These are phyloP conservation scores for Adiantum capillusveneris DNA, from an alignment of 75 land plant species.

Conservation along the genomic window DNA sequence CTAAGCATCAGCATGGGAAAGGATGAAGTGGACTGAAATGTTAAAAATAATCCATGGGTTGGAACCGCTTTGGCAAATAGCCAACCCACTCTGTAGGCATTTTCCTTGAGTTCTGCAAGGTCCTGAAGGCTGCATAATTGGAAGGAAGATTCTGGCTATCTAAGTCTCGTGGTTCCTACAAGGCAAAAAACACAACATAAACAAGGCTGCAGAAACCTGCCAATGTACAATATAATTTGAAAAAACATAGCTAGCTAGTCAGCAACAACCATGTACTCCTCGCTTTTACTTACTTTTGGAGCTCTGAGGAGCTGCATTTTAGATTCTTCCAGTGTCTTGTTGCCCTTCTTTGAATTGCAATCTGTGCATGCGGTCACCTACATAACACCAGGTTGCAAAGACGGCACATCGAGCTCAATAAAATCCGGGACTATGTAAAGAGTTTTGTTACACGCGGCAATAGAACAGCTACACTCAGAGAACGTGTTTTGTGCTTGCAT, in stretches of 20 bases:
- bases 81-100: constrained; percentile 61
- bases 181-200: background rate
- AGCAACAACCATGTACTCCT: background rate
- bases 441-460: no score
- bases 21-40: no score
- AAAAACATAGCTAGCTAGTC: no score
- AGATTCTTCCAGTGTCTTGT: constrained; percentile 72
- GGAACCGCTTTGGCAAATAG: constrained; percentile 25
- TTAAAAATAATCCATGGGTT: no score
- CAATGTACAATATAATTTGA: no score
- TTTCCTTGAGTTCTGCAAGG: constrained; percentile 37
- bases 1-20: no score
- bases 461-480: no score
- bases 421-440: no score
- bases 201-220: no score
- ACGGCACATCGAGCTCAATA: no score
- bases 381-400: no score
- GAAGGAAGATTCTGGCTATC: constrained; percentile 47
- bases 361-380: constrained; percentile 77
- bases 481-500: no score
- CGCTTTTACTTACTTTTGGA: constrained; percentile 45
- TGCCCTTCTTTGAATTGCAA: constrained; percentile 83
- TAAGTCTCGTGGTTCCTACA: constrained; percentile 63
- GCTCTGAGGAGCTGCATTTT: constrained; percentile 62
- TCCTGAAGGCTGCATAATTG: constrained; percentile 40